These are phyloP conservation scores for Echinochloa phyllopogon DNA, from an alignment of 176 grass and related monocot species.

Conservation along the genomic window DNA sequence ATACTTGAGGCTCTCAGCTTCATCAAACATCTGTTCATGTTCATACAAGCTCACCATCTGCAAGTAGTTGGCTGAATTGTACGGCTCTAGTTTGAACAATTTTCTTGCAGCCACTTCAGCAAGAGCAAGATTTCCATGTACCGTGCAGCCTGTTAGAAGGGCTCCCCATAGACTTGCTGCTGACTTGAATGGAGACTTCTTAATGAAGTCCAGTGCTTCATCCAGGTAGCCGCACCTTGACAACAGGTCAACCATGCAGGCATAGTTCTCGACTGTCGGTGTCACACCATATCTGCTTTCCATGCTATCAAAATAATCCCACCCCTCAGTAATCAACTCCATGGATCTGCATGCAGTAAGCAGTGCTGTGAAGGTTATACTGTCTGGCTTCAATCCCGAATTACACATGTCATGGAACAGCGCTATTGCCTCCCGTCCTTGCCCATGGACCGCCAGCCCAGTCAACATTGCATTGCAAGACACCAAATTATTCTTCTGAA, in stretches of 20 bases:
- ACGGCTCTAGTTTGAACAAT: conserved; percentile 71
- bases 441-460: conserved; percentile 67
- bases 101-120: conserved; percentile 68
- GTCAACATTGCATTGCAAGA: conserved; percentile 83
- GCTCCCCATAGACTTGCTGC: conserved; percentile 76
- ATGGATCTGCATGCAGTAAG: conserved; percentile 79
- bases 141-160: conserved; percentile 62
- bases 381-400: conserved; percentile 61
- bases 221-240: conserved; percentile 76
- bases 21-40: conserved; percentile 65
- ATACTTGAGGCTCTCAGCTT: conserved; percentile 76
- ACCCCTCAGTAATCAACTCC: conserved; percentile 66
- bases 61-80: conserved; percentile 85
- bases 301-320: conserved; percentile 84
- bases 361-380: conserved; percentile 80
- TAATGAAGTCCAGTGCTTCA: conserved; percentile 79
- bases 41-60: conserved; percentile 83
- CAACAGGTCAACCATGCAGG: conserved; percentile 94
- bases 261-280: conserved; percentile 68
- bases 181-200: conserved; percentile 50
- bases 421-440: conserved; percentile 47
- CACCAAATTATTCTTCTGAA: conserved; percentile 68
- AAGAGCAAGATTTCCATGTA: conserved; percentile 66
- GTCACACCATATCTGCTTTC: conserved; percentile 54
- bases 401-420: conserved; percentile 69